Base-by-base conservation (phyloP, 345 rosid genomes). In the Rhizophora apiculata region DNA sequence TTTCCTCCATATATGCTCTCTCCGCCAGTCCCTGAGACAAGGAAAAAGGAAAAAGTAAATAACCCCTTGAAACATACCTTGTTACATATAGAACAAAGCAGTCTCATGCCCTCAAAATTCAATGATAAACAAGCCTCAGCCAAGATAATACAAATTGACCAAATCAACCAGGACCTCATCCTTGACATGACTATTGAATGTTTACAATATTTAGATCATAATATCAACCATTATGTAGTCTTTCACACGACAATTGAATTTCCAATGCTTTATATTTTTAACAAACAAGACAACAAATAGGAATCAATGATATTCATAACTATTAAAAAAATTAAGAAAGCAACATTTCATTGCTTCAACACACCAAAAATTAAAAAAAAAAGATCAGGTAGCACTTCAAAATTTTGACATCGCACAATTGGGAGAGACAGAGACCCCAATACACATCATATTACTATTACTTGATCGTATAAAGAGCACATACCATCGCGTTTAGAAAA, bases 401-500 rank as follows among this genome's bases (percentile, higher is more conserved):
- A 13, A 39, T 11, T 34, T 34, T 43, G 18, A 43, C 49, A 43
- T 4, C 13, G 5, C 16, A 26, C 24, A 43, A 29, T 60, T 7
- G 10, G 6, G 27, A 62, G 8, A 10, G 4, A 68, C 43, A 51
- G 19, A 43, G 5, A 43, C 3, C 49, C 49, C 49, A 43, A 15
- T 13, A 43, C 3, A 43, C 3, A 13, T 15, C 16, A 13, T 3
- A 43, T 43, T 43, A 13, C 3, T 43, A 43, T 43, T 43, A 43
- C 49, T 54, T 55, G 51, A 36, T 22, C 13, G 39, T 22, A 22
- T 9, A 16, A n/a, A 32, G 71, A 49, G 72, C 48, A 82, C 92
- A 63, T 80, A 95, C 99, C 99, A 85, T 95, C 96, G 69, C 97
- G 87, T 74, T 80, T 90, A 60, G 84, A 77, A 79, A 95, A 90